Evolutionary conservation across 2,329 filamentous ascomycete species (phyloP).

Genomic region (Exophiala viscosa): DNA sequence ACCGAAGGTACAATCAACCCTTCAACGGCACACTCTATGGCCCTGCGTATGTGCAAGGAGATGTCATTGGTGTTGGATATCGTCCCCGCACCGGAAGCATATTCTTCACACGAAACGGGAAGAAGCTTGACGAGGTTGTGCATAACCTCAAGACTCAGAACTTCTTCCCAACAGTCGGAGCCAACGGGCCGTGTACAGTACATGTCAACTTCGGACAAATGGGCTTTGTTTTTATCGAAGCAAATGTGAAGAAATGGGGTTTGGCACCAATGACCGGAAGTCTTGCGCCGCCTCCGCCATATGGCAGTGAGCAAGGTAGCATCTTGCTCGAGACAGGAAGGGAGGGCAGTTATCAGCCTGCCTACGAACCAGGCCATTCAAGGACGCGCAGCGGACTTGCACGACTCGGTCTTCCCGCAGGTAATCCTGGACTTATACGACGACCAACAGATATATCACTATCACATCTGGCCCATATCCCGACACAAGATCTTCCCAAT

Average conservation of each 20-base stretch:
- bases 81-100: slow-evolving; percentile 88
- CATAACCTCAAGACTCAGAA: slow-evolving; percentile 93
- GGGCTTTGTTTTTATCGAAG: slow-evolving; percentile 98
- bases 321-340: slow-evolving; percentile 86
- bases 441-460: slow-evolving; percentile 96
- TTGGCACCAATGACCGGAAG: slow-evolving; percentile 93
- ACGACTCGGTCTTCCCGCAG: slow-evolving; percentile 62
- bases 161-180: slow-evolving; percentile 95
- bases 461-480: slow-evolving; percentile 72
- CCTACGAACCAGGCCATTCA: slow-evolving; percentile 61
- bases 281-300: slow-evolving; percentile 89
- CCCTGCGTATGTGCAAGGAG: slow-evolving; percentile 81
- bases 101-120: slow-evolving; percentile 98
- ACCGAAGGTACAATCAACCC: slow-evolving; percentile 87
- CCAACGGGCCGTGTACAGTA: slow-evolving; percentile 85
- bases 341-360: slow-evolving; percentile 46
- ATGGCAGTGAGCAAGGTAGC: slow-evolving; percentile 94
- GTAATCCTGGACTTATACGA: slow-evolving; percentile 81
- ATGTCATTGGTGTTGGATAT: slow-evolving; percentile 94
- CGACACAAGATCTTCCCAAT: slow-evolving; percentile 53
- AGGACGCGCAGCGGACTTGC: slow-evolving; percentile 75
- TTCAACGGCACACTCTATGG: slow-evolving; percentile 78
- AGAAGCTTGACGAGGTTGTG: slow-evolving; percentile 89
- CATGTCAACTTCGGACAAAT: slow-evolving; percentile 98
- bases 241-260: slow-evolving; percentile 99